These are phyloP conservation scores for Urostyla sp. DNA, from an alignment of 73 alveolate species.

Conservation along the genomic window DNA sequence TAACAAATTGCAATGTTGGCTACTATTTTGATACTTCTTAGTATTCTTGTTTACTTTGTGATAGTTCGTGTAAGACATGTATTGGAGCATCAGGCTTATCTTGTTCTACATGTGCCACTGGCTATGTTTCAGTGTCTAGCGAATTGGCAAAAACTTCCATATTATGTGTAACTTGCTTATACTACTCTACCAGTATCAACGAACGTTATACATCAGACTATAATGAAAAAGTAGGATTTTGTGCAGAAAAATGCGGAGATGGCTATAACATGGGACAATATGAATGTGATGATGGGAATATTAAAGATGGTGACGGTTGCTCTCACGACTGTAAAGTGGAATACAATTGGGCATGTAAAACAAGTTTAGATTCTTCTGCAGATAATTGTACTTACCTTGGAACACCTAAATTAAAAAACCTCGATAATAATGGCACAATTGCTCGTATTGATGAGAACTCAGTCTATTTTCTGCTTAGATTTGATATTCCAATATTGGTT, in stretches of 20 bases:
- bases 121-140: no score
- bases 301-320: slow-evolving; percentile 44
- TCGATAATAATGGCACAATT: background rate
- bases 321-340: slow-evolving; percentile 19
- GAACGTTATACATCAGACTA: background rate
- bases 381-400: slow-evolving; percentile 3
- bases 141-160: no score
- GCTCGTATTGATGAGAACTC: slow-evolving; percentile 23
- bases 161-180: no score
- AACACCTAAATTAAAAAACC: background rate
- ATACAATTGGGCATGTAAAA: slow-evolving; percentile 8
- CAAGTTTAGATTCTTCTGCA: background rate
- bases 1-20: background rate
- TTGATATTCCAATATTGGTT: background rate
- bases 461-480: no score
- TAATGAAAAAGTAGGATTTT: background rate
- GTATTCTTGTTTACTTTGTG: slow-evolving; percentile 15
- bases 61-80: slow-evolving; percentile 4
- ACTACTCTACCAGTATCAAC: background rate
- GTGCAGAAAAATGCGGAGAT: slow-evolving; percentile 50
- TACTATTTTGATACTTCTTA: background rate
- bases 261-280: slow-evolving; percentile 8
- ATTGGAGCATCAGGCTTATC: no score
- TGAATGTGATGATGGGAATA: slow-evolving; percentile 53
- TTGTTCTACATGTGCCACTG: no score